Evolutionary conservation across 495 filamentous ascomycete species (phyloP).

Genomic region (Halenospora varia): DNA sequence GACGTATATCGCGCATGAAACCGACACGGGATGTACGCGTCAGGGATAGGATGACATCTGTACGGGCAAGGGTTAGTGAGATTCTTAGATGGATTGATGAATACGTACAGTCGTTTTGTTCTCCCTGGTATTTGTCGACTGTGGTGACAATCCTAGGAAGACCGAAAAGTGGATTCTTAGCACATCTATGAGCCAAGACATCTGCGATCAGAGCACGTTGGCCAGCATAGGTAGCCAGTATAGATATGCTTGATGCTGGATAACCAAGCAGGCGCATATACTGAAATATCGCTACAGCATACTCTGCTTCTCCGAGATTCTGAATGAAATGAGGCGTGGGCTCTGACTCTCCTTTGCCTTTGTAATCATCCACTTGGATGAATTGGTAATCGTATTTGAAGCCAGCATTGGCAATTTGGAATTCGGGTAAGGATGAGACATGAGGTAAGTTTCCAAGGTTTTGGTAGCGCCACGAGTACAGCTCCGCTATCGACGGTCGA

Average conservation of each 20-base stretch:
- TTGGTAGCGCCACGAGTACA: conserved; percentile 93
- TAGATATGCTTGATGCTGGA: conserved; percentile 84
- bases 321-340: conserved; percentile 96
- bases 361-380: conserved; percentile 93
- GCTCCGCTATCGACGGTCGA: conserved; percentile 75
- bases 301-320: conserved; percentile 96
- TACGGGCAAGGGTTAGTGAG: conserved; percentile 24
- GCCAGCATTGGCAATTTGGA: conserved; percentile 80
- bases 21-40: conserved; percentile 86
- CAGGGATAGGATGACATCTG: conserved; percentile 90
- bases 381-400: conserved; percentile 96
- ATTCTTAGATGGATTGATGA: background rate
- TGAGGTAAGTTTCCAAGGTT: conserved; percentile 74
- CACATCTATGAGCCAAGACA: conserved; percentile 81
- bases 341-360: conserved; percentile 82
- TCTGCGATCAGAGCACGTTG: conserved; percentile 88
- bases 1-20: conserved; percentile 89
- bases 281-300: conserved; percentile 90
- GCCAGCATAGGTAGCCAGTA: conserved; percentile 93
- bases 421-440: conserved; percentile 64
- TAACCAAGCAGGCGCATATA: conserved; percentile 98
- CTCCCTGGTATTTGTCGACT: conserved; percentile 98
- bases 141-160: conserved; percentile 87
- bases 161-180: conserved; percentile 79
- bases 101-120: conserved; percentile 95